These are phyloP conservation scores for Schoenoplectus tabernaemontani DNA, from an alignment of 202 grass and related monocot species.

Conservation along the genomic window DNA sequence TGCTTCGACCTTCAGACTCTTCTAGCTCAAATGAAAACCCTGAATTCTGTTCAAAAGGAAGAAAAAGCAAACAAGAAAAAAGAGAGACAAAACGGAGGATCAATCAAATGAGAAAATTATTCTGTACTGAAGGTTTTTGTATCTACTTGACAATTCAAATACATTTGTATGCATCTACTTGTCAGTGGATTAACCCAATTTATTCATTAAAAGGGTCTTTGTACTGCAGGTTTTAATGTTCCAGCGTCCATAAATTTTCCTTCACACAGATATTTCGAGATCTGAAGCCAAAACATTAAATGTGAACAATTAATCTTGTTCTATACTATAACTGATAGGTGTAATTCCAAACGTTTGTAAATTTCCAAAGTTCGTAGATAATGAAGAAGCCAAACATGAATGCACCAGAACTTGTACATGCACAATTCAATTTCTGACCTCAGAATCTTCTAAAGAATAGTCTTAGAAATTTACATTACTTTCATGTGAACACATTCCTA, in stretches of 20 bases:
- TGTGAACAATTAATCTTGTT: neutral
- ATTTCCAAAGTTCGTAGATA: neutral
- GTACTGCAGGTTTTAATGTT: neutral
- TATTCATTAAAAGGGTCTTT: neutral
- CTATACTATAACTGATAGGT: neutral
- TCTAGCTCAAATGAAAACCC: slow-evolving; percentile 77
- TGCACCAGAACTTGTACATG: neutral
- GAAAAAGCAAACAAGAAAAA: slow-evolving; percentile 36
- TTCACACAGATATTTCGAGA: neutral
- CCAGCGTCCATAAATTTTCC: neutral
- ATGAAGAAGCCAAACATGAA: slow-evolving; percentile 6
- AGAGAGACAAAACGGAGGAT: slow-evolving; percentile 19
- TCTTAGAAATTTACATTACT: neutral
- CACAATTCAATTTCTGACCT: neutral
- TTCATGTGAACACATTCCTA: neutral
- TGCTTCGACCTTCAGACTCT: slow-evolving; percentile 56
- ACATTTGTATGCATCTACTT: neutral
- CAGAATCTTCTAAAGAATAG: neutral
- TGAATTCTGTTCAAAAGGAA: slow-evolving; percentile 63
- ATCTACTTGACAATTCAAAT: neutral
- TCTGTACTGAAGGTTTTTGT: neutral
- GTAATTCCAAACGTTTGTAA: neutral
- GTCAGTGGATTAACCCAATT: neutral
- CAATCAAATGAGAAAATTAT: slow-evolving; percentile 21
- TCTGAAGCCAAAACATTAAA: neutral